phyloP scores from a whole-genome alignment of 441 rosid genomes.

The Arabidopsis lyrata region DNA sequence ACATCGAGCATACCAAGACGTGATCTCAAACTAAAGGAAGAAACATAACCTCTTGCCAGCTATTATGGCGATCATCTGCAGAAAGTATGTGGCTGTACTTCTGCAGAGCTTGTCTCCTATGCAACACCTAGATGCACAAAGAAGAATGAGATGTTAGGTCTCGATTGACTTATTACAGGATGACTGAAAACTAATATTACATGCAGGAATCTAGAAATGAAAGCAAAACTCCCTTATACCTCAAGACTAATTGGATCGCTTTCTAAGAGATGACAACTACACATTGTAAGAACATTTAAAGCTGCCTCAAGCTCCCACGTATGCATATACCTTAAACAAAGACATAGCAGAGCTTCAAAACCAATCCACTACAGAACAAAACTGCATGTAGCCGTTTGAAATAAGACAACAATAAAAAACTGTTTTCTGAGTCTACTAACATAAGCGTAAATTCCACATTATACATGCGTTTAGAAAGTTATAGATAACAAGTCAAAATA shows the following conservation, averaged over 20 bases:
- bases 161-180: constrained; percentile 21
- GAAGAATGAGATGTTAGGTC: constrained; percentile 27
- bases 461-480: not conserved
- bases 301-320: constrained; percentile 96
- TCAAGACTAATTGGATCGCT: constrained; percentile 71
- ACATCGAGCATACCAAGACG: constrained; percentile 23
- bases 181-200: constrained; percentile 7
- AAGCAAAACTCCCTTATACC: constrained; percentile 54
- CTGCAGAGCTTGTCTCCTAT: constrained; percentile 89
- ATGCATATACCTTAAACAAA: constrained; percentile 78
- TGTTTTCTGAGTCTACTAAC: constrained; percentile 7
- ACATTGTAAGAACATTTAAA: constrained; percentile 97
- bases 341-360: constrained; percentile 28
- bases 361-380: constrained; percentile 3
- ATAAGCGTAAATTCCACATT: constrained; percentile 5
- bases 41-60: constrained; percentile 96
- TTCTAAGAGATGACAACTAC: constrained; percentile 88
- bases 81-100: constrained; percentile 87
- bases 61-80: constrained; percentile 87
- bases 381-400: constrained; percentile 27
- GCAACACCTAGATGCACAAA: constrained; percentile 65
- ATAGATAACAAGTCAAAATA: not conserved
- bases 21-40: constrained; percentile 38
- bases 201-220: constrained; percentile 32
- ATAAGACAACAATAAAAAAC: constrained; percentile 8